These are phyloP conservation scores for Alternaria consortialis DNA, from an alignment of 2,329 filamentous ascomycete genomes.

Conservation along the genomic window DNA sequence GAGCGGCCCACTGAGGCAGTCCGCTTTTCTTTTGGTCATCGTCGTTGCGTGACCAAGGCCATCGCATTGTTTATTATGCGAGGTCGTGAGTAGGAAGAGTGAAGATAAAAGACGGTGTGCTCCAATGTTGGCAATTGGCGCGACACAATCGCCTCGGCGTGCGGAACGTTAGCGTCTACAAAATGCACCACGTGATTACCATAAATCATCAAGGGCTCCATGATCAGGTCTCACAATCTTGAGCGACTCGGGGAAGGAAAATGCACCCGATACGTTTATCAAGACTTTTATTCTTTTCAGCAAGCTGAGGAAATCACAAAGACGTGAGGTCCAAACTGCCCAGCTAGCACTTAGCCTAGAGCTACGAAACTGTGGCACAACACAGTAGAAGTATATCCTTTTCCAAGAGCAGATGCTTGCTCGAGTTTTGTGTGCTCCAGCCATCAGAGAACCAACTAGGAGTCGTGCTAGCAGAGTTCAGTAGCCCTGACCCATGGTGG, in stretches of 20 bases:
- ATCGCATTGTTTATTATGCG: constrained; percentile 52
- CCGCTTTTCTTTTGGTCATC: constrained; percentile 40
- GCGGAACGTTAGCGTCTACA: background rate
- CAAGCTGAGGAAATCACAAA: background rate
- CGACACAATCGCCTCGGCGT: constrained; percentile 1
- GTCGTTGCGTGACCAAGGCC: constrained; percentile 50
- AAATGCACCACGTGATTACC: background rate
- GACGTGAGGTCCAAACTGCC: background rate
- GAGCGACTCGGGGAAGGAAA: background rate
- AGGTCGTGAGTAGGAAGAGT: constrained; percentile 21
- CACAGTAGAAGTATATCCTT: background rate
- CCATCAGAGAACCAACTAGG: background rate
- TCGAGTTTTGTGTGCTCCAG: background rate
- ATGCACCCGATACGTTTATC: background rate
- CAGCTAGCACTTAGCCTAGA: background rate
- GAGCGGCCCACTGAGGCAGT: constrained; percentile 42
- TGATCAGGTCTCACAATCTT: background rate
- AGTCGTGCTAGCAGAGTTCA: background rate
- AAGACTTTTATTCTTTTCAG: background rate
- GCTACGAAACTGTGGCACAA: background rate
- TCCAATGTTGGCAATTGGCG: constrained; percentile 1
- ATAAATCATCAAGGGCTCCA: background rate
- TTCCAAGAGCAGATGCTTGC: background rate
- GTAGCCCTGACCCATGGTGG: background rate
- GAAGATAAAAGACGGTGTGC: constrained; percentile 6